A percentile compares a stretch with the other conserved stretches of the same genome.
Conservation (phyloP, 805 yeast species). For the Nakazawaea sp. region DNA sequence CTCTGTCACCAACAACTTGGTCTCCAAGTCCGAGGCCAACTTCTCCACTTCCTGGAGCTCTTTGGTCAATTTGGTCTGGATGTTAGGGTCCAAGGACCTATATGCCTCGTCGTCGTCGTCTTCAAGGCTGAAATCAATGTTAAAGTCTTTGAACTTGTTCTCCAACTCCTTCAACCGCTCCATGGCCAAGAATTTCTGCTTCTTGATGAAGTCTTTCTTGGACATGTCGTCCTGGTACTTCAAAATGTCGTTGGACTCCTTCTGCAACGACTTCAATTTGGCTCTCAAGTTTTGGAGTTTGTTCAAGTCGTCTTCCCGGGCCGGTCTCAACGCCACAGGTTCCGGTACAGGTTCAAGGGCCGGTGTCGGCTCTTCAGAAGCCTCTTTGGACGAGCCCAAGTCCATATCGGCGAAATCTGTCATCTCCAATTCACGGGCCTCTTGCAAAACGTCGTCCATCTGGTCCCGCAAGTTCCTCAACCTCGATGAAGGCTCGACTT, state of each 20-base stretch:
- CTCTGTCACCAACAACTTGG: slow-evolving; percentile 24
- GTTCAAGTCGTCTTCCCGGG: slow-evolving; percentile 43
- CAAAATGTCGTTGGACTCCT: slow-evolving; percentile 70
- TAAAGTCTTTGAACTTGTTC: slow-evolving; percentile 54
- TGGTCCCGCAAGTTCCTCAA: slow-evolving; percentile 68
- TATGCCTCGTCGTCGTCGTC: slow-evolving; percentile 16
- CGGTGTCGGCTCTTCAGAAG: neutral
- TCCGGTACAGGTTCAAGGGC: neutral
- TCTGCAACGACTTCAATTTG: slow-evolving; percentile 55
- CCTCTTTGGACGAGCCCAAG: slow-evolving; percentile 11
- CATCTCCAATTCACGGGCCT: slow-evolving; percentile 82
- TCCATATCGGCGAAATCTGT: slow-evolving; percentile 47
- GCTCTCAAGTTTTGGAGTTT: slow-evolving; percentile 49
- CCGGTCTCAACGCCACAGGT: slow-evolving; percentile 31
- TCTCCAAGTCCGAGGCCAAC: slow-evolving; percentile 31
- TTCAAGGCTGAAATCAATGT: slow-evolving; percentile 40
- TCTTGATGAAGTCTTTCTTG: slow-evolving; percentile 47
- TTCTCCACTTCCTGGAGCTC: slow-evolving; percentile 36
- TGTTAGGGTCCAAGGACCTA: slow-evolving; percentile 12
- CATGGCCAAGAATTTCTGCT: slow-evolving; percentile 60
- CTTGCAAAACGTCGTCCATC: slow-evolving; percentile 79
- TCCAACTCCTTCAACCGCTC: slow-evolving; percentile 69
- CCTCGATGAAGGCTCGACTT: slow-evolving; percentile 69
- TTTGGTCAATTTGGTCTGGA: slow-evolving; percentile 24
- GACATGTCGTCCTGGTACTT: slow-evolving; percentile 47